Evolutionary conservation across 345 rosid species (phyloP).

Genomic region (Pistacia atlantica): DNA sequence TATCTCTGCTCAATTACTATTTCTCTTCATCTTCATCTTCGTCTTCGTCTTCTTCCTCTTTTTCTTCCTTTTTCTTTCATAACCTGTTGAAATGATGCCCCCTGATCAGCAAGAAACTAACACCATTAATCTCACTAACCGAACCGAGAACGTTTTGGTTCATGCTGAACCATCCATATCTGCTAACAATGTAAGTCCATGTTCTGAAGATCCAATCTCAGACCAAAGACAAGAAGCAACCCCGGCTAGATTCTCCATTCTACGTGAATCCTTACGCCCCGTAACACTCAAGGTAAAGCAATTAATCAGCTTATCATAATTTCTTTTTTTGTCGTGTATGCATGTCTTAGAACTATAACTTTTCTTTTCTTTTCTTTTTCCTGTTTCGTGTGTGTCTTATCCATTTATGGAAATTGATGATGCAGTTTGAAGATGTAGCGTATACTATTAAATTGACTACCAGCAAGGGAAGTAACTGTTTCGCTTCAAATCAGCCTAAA

Average conservation of each 20-base stretch:
- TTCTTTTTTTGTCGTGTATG: neutral
- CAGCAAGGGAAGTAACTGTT: slow-evolving; percentile 29
- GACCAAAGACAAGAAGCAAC: slow-evolving; percentile 24
- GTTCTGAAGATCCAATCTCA: slow-evolving; percentile 29
- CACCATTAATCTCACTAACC: slow-evolving; percentile 24
- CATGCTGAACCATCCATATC: slow-evolving; percentile 52
- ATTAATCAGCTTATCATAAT: neutral
- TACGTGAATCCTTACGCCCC: slow-evolving; percentile 55
- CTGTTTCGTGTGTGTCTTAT: neutral
- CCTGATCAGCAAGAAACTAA: slow-evolving; percentile 55
- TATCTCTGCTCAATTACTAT: neutral
- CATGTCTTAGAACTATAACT: neutral
- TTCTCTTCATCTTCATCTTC: neutral
- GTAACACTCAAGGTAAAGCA: slow-evolving; percentile 67
- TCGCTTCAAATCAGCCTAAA: slow-evolving; percentile 48
- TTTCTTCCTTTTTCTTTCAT: neutral
- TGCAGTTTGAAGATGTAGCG: slow-evolving; percentile 79
- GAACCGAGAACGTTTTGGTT: slow-evolving; percentile 43
- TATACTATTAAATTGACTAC: slow-evolving; percentile 46
- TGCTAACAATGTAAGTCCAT: slow-evolving; percentile 41
- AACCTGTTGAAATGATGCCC: slow-evolving; percentile 49
- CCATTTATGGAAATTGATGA: neutral
- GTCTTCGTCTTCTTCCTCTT: slow-evolving; percentile 8
- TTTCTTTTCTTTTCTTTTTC: no score
- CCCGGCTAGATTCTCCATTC: slow-evolving; percentile 45